phyloP scores from a whole-genome alignment of 140 eudicot species.

The Erigeron philadelphicus region DNA sequence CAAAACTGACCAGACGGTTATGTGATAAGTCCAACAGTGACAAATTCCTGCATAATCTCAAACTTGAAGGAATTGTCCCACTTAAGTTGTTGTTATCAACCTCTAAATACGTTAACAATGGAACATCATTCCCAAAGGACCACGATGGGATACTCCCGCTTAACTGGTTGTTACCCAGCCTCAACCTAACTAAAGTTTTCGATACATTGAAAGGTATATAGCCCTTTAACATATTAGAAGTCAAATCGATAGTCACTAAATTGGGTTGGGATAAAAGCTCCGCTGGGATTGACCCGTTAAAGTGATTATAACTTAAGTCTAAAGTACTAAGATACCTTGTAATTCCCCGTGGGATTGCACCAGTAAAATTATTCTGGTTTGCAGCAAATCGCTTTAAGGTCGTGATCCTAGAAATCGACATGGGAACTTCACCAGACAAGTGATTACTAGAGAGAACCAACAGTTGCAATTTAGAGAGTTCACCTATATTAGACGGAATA shows the following conservation, averaged over 20 bases:
- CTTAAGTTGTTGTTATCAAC: constrained; percentile 38
- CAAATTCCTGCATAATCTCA: constrained; percentile 44
- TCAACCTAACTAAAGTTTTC: constrained; percentile 44
- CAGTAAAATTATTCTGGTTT: constrained; percentile 50
- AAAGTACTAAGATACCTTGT: constrained; percentile 37
- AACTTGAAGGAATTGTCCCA: constrained; percentile 54
- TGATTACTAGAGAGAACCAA: constrained; percentile 53
- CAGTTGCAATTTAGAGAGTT: constrained; percentile 34
- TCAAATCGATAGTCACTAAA: constrained; percentile 54
- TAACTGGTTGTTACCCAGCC: constrained; percentile 50
- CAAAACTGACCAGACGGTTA: constrained; percentile 39
- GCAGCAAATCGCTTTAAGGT: constrained; percentile 65
- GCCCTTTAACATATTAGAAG: constrained; percentile 46
- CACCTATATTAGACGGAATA: constrained; percentile 38
- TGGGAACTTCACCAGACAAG: constrained; percentile 56
- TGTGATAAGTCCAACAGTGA: constrained; percentile 59
- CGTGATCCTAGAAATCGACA: constrained; percentile 24
- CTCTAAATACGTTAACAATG: constrained; percentile 57
- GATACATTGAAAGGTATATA: constrained; percentile 43
- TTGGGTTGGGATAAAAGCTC: constrained; percentile 47
- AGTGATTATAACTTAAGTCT: constrained; percentile 63
- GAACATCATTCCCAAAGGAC: constrained; percentile 25
- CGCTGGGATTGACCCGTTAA: constrained; percentile 55
- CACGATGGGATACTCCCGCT: constrained; percentile 46
- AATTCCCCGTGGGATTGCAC: constrained; percentile 52